Conservation (phyloP, 805 yeast genomes). For the Nakazawaea anatomiae region DNA sequence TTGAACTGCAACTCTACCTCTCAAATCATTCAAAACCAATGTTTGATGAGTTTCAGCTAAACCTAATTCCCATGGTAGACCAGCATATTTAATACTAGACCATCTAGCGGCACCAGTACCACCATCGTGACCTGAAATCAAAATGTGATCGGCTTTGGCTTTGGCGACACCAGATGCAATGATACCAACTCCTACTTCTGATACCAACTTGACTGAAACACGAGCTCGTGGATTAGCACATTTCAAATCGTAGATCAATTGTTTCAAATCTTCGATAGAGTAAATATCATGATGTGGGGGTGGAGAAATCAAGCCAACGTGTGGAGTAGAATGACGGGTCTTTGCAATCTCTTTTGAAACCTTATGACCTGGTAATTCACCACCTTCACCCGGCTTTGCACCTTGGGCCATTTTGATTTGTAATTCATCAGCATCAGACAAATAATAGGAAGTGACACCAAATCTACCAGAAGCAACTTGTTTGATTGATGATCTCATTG, state of each 20-base stretch:
- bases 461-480: conserved; percentile 98
- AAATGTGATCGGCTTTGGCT: conserved; percentile 95
- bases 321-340: conserved; percentile 94
- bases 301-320: conserved; percentile 95
- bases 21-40: conserved; percentile 85
- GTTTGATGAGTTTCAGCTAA: conserved; percentile 98
- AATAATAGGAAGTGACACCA: conserved; percentile 93
- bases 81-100: conserved; percentile 96
- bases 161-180: conserved; percentile 99
- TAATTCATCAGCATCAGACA: conserved; percentile 94
- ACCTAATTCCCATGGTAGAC: conserved; percentile 98
- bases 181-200: conserved; percentile 98
- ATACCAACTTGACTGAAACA: conserved; percentile 91
- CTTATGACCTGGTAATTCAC: conserved; percentile 94
- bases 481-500: conserved; percentile 98
- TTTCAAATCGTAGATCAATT: conserved; percentile 91
- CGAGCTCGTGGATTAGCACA: conserved; percentile 97
- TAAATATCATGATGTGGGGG: conserved; percentile 99
- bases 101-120: conserved; percentile 99
- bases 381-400: conserved; percentile 99
- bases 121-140: conserved; percentile 98
- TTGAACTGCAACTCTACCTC: conserved; percentile 93
- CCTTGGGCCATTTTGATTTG: conserved; percentile 99
- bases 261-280: conserved; percentile 96
- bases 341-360: conserved; percentile 85